A percentile compares a stretch with the other conserved stretches of the same genome.
Evolutionary conservation across 108 stramenopile genomes (phyloP).

Genomic region (Epithemia pelagica): DNA sequence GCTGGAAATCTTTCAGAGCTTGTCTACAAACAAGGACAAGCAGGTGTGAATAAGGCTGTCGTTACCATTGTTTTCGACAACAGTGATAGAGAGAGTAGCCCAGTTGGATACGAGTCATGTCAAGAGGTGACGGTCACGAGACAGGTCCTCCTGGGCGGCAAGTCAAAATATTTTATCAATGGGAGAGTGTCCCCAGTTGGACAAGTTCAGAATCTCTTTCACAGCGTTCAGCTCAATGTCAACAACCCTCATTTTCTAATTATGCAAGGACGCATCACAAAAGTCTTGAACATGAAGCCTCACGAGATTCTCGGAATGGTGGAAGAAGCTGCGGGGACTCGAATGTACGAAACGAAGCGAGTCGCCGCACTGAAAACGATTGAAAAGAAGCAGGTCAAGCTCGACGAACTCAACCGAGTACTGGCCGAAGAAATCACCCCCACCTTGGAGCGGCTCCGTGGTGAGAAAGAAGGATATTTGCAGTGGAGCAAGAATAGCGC

Average conservation of each 20-base stretch:
- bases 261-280: slow-evolving; percentile 98
- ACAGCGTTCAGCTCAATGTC: slow-evolving; percentile 99
- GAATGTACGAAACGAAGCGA: slow-evolving; percentile 99
- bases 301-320: slow-evolving; percentile 98
- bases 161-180: slow-evolving; percentile 98
- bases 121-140: slow-evolving; percentile 93
- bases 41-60: slow-evolving; percentile 96
- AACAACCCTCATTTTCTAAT: slow-evolving; percentile 99
- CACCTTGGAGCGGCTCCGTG: slow-evolving; percentile 89
- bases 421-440: slow-evolving; percentile 96
- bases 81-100: slow-evolving; percentile 76
- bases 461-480: slow-evolving; percentile 92
- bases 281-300: slow-evolving; percentile 99
- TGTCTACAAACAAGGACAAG: slow-evolving; percentile 99
- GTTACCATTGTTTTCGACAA: slow-evolving; percentile 97
- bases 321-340: slow-evolving; percentile 99
- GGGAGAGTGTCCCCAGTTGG: slow-evolving; percentile 86
- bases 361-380: slow-evolving; percentile 93
- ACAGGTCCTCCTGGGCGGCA: slow-evolving; percentile 95
- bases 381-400: slow-evolving; percentile 97
- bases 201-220: slow-evolving; percentile 97
- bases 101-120: slow-evolving; percentile 92
- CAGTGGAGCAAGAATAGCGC: slow-evolving; percentile 93
- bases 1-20: slow-evolving; percentile 96
- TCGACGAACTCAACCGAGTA: slow-evolving; percentile 93